phyloP scores from a whole-genome alignment of 192 early-diverging fungal species.

The Globomyces pollinis-pini region DNA sequence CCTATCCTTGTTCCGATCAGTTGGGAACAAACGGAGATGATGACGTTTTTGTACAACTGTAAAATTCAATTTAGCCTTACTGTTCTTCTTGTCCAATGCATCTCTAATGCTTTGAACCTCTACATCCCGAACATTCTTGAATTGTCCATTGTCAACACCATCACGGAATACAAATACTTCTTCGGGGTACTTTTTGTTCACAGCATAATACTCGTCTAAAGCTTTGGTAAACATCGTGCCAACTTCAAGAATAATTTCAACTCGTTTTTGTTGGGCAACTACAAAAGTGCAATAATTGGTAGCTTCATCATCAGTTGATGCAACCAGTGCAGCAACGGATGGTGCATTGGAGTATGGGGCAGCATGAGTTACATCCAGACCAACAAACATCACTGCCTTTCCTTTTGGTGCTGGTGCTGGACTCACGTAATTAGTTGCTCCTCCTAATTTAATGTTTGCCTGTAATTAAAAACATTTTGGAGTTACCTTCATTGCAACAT shows the following conservation, averaged over 20 bases:
- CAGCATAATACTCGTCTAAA: slow-evolving; percentile 28
- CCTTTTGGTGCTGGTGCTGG: slow-evolving; percentile 18
- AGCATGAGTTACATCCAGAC: slow-evolving; percentile 84
- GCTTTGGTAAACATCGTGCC: slow-evolving; percentile 26
- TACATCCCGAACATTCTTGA: slow-evolving; percentile 39
- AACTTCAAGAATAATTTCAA: slow-evolving; percentile 39
- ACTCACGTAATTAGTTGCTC: not conserved
- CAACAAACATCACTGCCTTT: slow-evolving; percentile 65
- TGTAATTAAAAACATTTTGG: slow-evolving; percentile 85
- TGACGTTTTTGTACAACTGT: slow-evolving; percentile 49
- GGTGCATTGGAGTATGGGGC: slow-evolving; percentile 49
- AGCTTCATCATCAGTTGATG: slow-evolving; percentile 25
- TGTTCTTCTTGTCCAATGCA: slow-evolving; percentile 20
- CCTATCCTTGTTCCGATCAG: slow-evolving; percentile 45
- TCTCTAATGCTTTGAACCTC: slow-evolving; percentile 42
- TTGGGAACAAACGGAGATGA: slow-evolving; percentile 65
- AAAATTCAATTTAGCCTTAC: slow-evolving; percentile 35
- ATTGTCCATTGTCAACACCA: slow-evolving; percentile 58
- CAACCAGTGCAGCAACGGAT: slow-evolving; percentile 41
- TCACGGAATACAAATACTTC: slow-evolving; percentile 55
- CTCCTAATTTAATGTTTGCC: slow-evolving; percentile 14
- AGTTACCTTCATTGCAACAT: slow-evolving; percentile 82
- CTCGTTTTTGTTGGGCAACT: slow-evolving; percentile 29
- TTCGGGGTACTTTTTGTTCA: slow-evolving; percentile 29
- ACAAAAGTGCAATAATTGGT: slow-evolving; percentile 29